Conservation (phyloP, 2,329 filamentous ascomycete genomes). For the Leptographium lundbergii region DNA sequence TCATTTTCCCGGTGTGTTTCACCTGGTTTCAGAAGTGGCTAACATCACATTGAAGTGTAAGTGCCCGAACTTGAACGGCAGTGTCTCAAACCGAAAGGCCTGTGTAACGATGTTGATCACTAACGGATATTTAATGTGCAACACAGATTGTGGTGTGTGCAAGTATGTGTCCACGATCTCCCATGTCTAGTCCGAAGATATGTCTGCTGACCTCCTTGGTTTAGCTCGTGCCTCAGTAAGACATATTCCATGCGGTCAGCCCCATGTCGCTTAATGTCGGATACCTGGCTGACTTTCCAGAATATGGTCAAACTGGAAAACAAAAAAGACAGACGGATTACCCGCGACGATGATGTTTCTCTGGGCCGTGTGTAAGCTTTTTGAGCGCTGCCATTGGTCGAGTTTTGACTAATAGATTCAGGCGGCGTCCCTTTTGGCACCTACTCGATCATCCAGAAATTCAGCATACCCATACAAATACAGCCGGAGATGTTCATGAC, state of each 20-base stretch:
- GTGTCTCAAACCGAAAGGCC: not conserved
- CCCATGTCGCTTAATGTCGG: not conserved
- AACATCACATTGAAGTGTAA: not conserved
- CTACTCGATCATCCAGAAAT: constrained; percentile 26
- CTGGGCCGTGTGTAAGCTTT: constrained; percentile 40
- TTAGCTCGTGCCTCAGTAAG: constrained; percentile 2
- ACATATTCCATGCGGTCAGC: not conserved
- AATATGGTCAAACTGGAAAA: constrained; percentile 50
- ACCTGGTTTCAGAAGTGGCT: not conserved
- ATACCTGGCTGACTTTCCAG: not conserved
- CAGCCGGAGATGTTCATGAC: constrained; percentile 28
- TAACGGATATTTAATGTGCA: not conserved
- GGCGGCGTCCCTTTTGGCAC: constrained; percentile 28
- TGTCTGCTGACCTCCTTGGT: constrained; percentile 12
- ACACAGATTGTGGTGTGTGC: constrained; percentile 26
- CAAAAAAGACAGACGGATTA: constrained; percentile 48
- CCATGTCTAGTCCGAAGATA: not conserved
- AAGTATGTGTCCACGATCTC: constrained; percentile 15
- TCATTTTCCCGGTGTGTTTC: not conserved
- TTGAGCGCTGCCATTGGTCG: not conserved
- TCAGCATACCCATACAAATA: constrained; percentile 30
- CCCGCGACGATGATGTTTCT: constrained; percentile 49
- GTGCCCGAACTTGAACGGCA: not conserved
- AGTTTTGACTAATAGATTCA: constrained; percentile 5
- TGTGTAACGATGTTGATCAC: not conserved